phyloP scores from a whole-genome alignment of 2,329 filamentous ascomycete genomes.

The Phaeosphaeriaceae sp. region DNA sequence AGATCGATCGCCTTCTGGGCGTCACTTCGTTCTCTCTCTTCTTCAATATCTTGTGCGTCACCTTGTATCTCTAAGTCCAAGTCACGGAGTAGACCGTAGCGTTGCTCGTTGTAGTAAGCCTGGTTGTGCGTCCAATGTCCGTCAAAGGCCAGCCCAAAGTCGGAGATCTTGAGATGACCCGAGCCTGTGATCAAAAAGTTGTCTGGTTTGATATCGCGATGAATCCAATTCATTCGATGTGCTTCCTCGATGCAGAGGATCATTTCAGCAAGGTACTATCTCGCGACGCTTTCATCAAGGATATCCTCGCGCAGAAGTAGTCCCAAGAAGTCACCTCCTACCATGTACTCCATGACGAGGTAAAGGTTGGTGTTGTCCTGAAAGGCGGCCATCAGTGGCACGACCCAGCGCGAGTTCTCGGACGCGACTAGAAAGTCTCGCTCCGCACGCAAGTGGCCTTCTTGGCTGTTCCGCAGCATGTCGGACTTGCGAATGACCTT shows the following conservation, averaged over 20 bases:
- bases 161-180: constrained; percentile 92
- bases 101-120: constrained; percentile 82
- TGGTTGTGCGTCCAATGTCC: constrained; percentile 95
- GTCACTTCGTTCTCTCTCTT: constrained; percentile 58
- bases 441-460: constrained; percentile 90
- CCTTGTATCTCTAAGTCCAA: constrained; percentile 77
- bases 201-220: constrained; percentile 95
- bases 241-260: constrained; percentile 92
- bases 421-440: constrained; percentile 90
- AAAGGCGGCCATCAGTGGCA: constrained; percentile 86
- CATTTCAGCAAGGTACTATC: constrained; percentile 95
- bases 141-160: constrained; percentile 95
- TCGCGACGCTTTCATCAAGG: constrained; percentile 77
- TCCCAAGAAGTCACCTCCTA: constrained; percentile 91
- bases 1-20: constrained; percentile 55
- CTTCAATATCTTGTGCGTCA: constrained; percentile 72
- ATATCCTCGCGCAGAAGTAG: constrained; percentile 85
- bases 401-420: constrained; percentile 88
- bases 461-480: constrained; percentile 90
- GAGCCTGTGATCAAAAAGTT: constrained; percentile 91
- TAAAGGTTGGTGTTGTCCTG: constrained; percentile 86
- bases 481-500: constrained; percentile 94
- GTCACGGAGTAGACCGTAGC: constrained; percentile 78
- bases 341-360: constrained; percentile 98
- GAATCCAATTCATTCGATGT: constrained; percentile 87